phyloP scores from a whole-genome alignment of 306 rosid genomes.

The Betula pendula region DNA sequence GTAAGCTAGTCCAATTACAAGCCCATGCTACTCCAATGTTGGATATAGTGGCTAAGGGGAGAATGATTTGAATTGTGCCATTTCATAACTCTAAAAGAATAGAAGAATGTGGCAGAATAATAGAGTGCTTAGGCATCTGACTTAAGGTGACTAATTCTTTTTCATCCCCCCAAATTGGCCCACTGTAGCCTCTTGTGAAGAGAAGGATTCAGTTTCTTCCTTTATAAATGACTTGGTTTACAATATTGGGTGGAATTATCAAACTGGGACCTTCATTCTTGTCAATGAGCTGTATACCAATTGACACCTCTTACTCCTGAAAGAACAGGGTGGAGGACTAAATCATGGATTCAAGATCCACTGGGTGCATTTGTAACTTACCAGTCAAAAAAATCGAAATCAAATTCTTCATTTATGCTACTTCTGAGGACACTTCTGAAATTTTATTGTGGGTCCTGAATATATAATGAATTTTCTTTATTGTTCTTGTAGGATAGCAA shows the following conservation, averaged over 20 bases:
- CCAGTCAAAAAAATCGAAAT: slow-evolving; percentile 6
- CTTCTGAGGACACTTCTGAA: slow-evolving; percentile 10
- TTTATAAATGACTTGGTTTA: slow-evolving; percentile 11
- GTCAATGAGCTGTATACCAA: background rate
- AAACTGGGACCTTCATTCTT: background rate
- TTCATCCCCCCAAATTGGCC: background rate
- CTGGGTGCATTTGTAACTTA: background rate
- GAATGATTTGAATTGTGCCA: slow-evolving; percentile 18
- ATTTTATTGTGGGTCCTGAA: slow-evolving; percentile 23
- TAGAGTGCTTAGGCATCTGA: slow-evolving; percentile 18
- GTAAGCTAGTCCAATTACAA: background rate
- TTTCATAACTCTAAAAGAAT: slow-evolving; percentile 3
- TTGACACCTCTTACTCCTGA: background rate
- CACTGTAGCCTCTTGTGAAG: slow-evolving; percentile 13
- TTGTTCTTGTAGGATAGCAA: slow-evolving; percentile 53
- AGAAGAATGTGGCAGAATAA: slow-evolving; percentile 10
- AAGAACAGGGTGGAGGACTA: background rate
- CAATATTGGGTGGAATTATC: slow-evolving; percentile 9
- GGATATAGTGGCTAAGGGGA: background rate
- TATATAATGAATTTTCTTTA: slow-evolving; percentile 29
- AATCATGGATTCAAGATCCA: background rate
- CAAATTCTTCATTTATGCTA: slow-evolving; percentile 9
- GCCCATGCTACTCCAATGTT: background rate
- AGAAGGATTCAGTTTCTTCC: background rate
- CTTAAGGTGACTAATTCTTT: slow-evolving; percentile 17